Evolutionary conservation across 208 protist genomes (phyloP), one percentile per base, ranked within the genome.

Genomic region (Plasmodiophora brassicae): DNA sequence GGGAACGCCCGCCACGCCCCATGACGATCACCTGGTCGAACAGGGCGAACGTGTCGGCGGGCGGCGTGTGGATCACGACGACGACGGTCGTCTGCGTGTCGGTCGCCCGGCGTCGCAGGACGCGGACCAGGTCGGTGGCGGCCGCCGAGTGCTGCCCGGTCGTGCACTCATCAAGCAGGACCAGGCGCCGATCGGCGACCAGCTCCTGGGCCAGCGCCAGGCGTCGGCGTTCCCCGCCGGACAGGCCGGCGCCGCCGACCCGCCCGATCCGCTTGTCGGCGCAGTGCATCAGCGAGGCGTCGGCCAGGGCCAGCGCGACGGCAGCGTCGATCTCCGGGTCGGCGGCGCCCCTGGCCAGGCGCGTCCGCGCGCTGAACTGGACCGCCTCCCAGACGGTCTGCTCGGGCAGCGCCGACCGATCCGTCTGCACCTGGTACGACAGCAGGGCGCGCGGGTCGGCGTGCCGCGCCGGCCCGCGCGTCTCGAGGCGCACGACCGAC

Each of bases 371-470:
- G 32, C 32, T 38, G 65, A 78, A 78, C 65, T 5, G 5, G 5
- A 78, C n/a, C 41, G 65, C 41, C 65, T 78, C 65, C 65, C 65
- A 78, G 65, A 78, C 65, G 14, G 65, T 78, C n/a, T 44, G 41
- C 10, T n/a, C 5, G 10, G 65, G n/a, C 14, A 78, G 65, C 65
- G 41, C 20, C 5, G 41, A n/a, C n/a, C n/a, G n/a, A 32, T 78
- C 65, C 10, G 32, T 5, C n/a, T 78, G 65, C n/a, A n/a, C n/a
- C 65, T 44, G 10, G n/a, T 78, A 78, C 5, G 32, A n/a, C 32
- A 78, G 10, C 5, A 38, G 20, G 5, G 65, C 41, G 20, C 5
- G 10, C 14, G 14, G 14, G 20, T 38, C 65, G n/a, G 41, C 41
- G 32, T 44, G 20, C n/a, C n/a, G n/a, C n/a, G n/a, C n/a, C n/a